Base-by-base conservation (phyloP, 2,329 filamentous ascomycete species). In the Cordyceps javanica region DNA sequence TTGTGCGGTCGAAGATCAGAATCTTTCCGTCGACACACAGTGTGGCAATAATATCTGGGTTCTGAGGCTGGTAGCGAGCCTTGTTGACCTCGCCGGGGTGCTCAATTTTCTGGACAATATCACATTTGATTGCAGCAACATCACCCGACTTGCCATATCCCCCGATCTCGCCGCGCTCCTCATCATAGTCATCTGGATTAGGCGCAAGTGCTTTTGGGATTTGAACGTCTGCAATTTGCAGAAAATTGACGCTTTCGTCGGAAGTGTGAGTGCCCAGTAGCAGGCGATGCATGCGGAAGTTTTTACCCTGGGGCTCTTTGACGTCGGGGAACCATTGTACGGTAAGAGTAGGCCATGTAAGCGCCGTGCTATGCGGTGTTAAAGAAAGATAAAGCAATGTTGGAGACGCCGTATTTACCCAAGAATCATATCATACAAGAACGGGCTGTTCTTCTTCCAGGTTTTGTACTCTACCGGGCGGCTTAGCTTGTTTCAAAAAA, bases 401-500 rank as follows among this genome's bases (percentile, higher is more conserved):
- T 44, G 61, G 59, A 25, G 36, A 34, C 2, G n/a, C 57, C n/a
- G 42, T 13, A 49, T 60, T 63, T 73, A 86, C 86, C 86, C 92
- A 62, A 97, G 81, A 63, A 99, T 94, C 85, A 97, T 90, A 72
- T 99, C 94, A 73, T 99, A 99, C 66, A 99, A 88, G 70, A 97
- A 97, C 3, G 94, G 92, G 63, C 90, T 91, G 75, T 99, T 99
- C 80, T 99, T 99, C 82, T 99, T 99, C 94, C 94, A 99, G 64
- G 93, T 97, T 74, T 99, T 99, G 83, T 99, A 99, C 73, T 99
- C 94, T 91, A 30, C 19, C 19, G 25, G 34, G 26, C 19, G 41
- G 30, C 42, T 66, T 16, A 60, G 55, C 41, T 13, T 48, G 6
- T 16, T 3, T 2, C 36, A n/a, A n/a, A n/a, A n/a, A n/a, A n/a